Evolutionary conservation across 768 basidiomycete species (phyloP).

Genomic region (Tubosaeta sp.): DNA sequence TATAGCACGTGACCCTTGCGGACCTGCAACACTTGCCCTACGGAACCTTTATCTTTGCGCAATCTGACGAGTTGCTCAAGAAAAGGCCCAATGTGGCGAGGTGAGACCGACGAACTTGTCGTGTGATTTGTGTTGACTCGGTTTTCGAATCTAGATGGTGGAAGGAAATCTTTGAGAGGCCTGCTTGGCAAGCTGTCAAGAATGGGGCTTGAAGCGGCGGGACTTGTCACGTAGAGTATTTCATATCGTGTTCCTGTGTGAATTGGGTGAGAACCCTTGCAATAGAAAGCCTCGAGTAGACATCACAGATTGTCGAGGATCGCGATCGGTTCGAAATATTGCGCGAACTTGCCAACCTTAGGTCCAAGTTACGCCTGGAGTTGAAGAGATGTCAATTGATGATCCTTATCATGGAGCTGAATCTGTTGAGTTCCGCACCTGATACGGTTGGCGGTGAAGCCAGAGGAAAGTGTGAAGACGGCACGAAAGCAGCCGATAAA

Average conservation of each 20-base stretch:
- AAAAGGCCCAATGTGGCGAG: conserved; percentile 42
- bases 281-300: no score
- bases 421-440: no score
- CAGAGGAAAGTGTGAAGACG: conserved; percentile 42
- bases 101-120: conserved; percentile 19
- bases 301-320: no score
- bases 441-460: no score
- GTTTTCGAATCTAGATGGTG: conserved; percentile 42
- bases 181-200: conserved; percentile 45
- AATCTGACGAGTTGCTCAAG: conserved; percentile 27
- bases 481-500: conserved; percentile 58
- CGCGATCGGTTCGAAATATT: no score
- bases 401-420: no score
- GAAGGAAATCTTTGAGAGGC: conserved; percentile 41
- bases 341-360: no score
- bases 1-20: conserved; percentile 46
- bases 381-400: no score
- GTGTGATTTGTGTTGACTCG: not conserved
- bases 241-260: no score
- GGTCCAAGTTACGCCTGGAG: no score
- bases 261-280: no score
- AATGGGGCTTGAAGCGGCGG: conserved; percentile 21
- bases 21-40: conserved; percentile 58
- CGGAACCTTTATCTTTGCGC: conserved; percentile 27
- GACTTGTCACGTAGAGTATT: no score